Evolutionary conservation across 139 green algal genomes (phyloP), one percentile per base, ranked within the genome.

Genomic region (Chlamydomonas sp.): DNA sequence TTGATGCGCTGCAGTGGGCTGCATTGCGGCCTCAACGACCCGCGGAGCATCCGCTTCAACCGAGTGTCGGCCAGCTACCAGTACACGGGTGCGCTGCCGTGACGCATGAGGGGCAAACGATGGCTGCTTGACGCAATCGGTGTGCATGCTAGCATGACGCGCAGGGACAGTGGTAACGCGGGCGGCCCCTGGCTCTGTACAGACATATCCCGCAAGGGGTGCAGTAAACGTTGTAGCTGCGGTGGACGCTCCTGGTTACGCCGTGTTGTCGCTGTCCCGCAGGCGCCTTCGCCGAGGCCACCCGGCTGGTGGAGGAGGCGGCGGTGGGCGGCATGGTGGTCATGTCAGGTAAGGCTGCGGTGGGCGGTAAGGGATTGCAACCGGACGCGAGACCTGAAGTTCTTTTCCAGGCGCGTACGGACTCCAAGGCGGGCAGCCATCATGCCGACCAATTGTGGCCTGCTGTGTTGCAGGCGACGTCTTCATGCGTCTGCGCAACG

Each of bases 261-360:
- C 20, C 72, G 7, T 75, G 17, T 2, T 49, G 17, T 75, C 69
- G 1, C n/a, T 58, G 9, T 82, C 8, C 77, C 77, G 2, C 78
- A 83, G 78, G 78, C 31, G 63, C 66, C 8, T 83, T 83, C 18
- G 78, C 78, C 63, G 78, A 83, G 78, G 18, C n/a, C 10, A 18
- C 78, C 78, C 62, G 20, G 2, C 63, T 83, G 18, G 78, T 84
- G 31, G 79, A 58, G 20, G 63, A 82, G 6, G 60, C 77, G 4
- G 88, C 69, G 2, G 75, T 69, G 58, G 88, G 88, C 67, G 88
- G 88, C 75, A 63, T 85, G 71, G 71, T 91, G 8, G 64, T 89
- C 16, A 67, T 88, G 9, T 85, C 88, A 49, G 31, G 31, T 49
- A 49, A 49, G 31, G 31, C 31, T 49, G 31, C 31, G 31, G 31